Evolutionary conservation across 169 alveolate genomes (phyloP), one percentile per base, ranked within the genome.

Genomic region (Miamiensis avidus): DNA sequence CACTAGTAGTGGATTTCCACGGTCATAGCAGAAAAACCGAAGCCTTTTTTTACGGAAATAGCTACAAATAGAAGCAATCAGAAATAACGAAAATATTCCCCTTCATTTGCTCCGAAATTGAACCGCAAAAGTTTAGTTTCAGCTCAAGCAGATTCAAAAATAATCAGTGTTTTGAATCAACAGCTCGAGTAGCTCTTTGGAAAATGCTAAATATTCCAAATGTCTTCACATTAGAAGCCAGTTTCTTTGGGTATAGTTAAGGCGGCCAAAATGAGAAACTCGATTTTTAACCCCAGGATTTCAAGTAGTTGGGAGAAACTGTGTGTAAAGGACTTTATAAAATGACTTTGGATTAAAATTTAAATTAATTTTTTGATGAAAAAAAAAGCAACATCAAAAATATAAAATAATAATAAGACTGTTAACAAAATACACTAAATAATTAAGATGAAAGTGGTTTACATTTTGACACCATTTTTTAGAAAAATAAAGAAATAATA

Each of bases 151-250:
- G 86, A 74, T 85, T 85, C 64, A 85, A 78, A 78, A 25, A 31
- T 0, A 72, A 77, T 34, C 78, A 78, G 27, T 34, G 74, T 30
- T 74, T 78, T 31, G 83, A 88, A 30, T 76, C 82, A 29, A 88
- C 92, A 16, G 88, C 88, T 0, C 83, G 92, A 81, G 75, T 88
- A 26, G 31, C 76, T 75, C 34, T 88, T 64, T 84, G 75, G 74
- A 83, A 84, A 64, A 33, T 77, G 74, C 29, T 88, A 31, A 88
- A 85, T 15, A 69, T 76, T 28, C 78, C 87, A 0, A 65, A 76
- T 75, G 88, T 88, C 27, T 88, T 78, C 72, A 88, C 92, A 0
- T 76, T 88, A 6, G 92, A 88, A 69, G 89, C 89, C 6, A 75
- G 83, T 27, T 84, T 84, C 64, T 75, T 30, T 64, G 89, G 89